Evolutionary conservation across 2,329 filamentous ascomycete species (phyloP).

Genomic region (Fusarium luffae): DNA sequence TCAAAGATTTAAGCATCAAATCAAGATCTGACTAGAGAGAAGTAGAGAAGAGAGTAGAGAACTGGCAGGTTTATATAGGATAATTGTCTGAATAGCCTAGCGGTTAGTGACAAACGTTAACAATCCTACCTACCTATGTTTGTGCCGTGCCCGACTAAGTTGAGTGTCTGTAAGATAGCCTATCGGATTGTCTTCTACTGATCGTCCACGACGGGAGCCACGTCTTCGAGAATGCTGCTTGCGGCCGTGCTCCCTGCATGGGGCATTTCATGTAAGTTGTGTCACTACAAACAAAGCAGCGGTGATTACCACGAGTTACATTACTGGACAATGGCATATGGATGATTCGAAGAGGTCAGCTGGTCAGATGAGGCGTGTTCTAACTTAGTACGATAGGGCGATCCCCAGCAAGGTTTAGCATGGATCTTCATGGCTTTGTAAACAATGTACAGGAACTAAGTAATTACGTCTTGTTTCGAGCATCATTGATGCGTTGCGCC

Average conservation of each 20-base stretch:
- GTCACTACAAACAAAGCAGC: constrained; percentile 26
- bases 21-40: constrained; percentile 2
- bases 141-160: not conserved
- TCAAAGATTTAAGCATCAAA: constrained; percentile 6
- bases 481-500: constrained; percentile 14
- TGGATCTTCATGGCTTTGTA: constrained; percentile 6
- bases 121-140: not conserved
- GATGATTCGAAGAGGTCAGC: constrained; percentile 32
- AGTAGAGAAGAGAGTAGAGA: not conserved
- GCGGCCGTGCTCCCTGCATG: constrained; percentile 20
- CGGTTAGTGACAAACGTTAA: constrained; percentile 8
- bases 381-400: constrained; percentile 13
- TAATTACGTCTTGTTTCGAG: not conserved
- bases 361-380: constrained; percentile 29
- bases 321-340: constrained; percentile 24
- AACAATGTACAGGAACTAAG: not conserved
- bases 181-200: constrained; percentile 23
- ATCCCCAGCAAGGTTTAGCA: constrained; percentile 33
- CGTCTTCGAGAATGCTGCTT: constrained; percentile 21
- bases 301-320: constrained; percentile 10
- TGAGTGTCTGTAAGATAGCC: not conserved
- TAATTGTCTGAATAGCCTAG: not conserved
- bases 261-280: constrained; percentile 35
- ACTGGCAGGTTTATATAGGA: constrained; percentile 32
- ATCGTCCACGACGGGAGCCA: constrained; percentile 15